Conservation (phyloP, 2,329 filamentous ascomycete species). For the Graphium sp. region DNA sequence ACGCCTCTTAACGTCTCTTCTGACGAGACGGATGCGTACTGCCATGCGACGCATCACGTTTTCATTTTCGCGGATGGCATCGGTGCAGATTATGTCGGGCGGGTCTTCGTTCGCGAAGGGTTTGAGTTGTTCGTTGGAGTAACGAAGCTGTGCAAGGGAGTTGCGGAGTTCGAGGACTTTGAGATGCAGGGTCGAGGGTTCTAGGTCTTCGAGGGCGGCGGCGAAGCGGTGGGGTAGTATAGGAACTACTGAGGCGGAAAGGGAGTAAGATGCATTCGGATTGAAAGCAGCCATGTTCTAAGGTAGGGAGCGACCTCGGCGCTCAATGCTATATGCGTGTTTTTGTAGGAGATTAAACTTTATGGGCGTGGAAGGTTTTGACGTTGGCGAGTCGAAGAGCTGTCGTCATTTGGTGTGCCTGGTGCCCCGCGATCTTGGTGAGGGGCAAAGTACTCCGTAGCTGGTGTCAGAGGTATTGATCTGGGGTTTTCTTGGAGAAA, state of each 20-base stretch:
- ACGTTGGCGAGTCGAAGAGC: too few species aligned
- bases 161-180: constrained; percentile 65
- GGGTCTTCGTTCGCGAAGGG: constrained; percentile 38
- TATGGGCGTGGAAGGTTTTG: too few species aligned
- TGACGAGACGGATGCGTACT: constrained; percentile 46
- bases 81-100: constrained; percentile 53
- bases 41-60: constrained; percentile 51
- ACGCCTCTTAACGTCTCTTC: constrained; percentile 43
- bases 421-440: too few species aligned
- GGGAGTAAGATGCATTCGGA: too few species aligned
- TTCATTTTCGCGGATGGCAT: constrained; percentile 59
- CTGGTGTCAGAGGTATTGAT: too few species aligned
- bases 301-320: too few species aligned
- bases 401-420: too few species aligned
- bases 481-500: too few species aligned
- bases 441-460: too few species aligned
- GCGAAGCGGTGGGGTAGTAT: constrained; percentile 49
- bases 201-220: constrained; percentile 48
- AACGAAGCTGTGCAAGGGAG: constrained; percentile 55
- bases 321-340: too few species aligned
- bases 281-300: too few species aligned
- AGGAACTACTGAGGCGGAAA: constrained; percentile 46
- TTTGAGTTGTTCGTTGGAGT: constrained; percentile 55
- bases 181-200: constrained; percentile 48
- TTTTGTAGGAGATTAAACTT: too few species aligned